These are phyloP conservation scores for Russula foetens DNA, from an alignment of 768 basidiomycete species.

Conservation along the genomic window DNA sequence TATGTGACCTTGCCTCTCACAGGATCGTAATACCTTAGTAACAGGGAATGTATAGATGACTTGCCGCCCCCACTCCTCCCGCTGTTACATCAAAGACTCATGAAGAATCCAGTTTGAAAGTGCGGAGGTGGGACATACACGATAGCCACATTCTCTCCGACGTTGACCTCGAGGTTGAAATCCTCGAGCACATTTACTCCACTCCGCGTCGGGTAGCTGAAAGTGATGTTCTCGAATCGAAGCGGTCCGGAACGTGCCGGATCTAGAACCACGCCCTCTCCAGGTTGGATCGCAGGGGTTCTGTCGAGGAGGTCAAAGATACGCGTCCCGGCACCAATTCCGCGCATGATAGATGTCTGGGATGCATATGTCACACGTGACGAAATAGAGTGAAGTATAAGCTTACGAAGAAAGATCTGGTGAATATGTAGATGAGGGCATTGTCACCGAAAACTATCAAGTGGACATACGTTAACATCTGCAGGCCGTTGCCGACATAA, in stretches of 20 bases:
- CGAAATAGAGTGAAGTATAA: conserved; percentile 27
- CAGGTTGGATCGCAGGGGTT: conserved; percentile 60
- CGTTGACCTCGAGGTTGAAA: conserved; percentile 69
- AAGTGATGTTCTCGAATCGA: conserved; percentile 75
- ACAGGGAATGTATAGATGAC: conserved; percentile 81
- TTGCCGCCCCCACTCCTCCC: conserved; percentile 94
- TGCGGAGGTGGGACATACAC: conserved; percentile 56
- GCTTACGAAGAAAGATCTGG: conserved; percentile 33
- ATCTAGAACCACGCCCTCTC: conserved; percentile 49
- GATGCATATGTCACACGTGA: conserved; percentile 17
- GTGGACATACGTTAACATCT: conserved; percentile 62
- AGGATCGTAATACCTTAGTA: conserved; percentile 87
- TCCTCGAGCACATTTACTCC: conserved; percentile 76
- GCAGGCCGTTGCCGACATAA: conserved; percentile 75
- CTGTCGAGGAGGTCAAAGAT: conserved; percentile 93
- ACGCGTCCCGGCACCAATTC: conserved; percentile 85
- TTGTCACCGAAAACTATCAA: neutral
- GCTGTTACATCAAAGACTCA: conserved; percentile 31
- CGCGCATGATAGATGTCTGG: conserved; percentile 92
- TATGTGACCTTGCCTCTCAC: conserved; percentile 74
- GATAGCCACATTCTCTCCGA: conserved; percentile 85
- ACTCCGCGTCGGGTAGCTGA: conserved; percentile 84
- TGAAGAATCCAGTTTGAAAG: neutral
- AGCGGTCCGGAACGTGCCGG: conserved; percentile 56
- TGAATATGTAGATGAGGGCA: neutral